Percentiles rank a stretch among this genome's conserved stretches.
Evolutionary conservation across 1,284 basidiomycete genomes (phyloP).

Genomic region (Coniferiporia sulphurascens): DNA sequence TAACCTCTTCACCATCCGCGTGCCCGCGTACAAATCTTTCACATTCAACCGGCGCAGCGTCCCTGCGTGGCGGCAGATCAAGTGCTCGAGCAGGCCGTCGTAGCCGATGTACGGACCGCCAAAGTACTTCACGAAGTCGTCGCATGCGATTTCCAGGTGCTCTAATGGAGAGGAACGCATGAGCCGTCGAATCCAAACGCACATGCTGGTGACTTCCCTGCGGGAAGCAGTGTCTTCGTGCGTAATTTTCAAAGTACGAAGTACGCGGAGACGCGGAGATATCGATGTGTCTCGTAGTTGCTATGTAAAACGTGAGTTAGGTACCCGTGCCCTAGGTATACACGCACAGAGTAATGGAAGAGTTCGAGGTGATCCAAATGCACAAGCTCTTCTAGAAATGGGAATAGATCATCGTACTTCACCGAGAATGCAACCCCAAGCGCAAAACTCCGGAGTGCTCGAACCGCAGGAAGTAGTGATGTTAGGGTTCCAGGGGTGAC

Average conservation of each 20-base stretch:
- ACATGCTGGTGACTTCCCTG: constrained; percentile 4
- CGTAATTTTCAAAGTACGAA: constrained; percentile 2
- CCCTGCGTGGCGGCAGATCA: not conserved
- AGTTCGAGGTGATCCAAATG: constrained; percentile 4
- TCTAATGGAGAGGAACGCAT: not conserved
- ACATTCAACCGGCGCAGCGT: constrained; percentile 4
- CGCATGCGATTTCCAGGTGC: constrained; percentile 7
- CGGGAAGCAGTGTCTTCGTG: constrained; percentile 2
- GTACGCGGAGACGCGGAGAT: not conserved
- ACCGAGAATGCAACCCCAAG: constrained; percentile 9
- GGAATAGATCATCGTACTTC: constrained; percentile 13
- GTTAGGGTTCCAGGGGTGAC: constrained; percentile 11
- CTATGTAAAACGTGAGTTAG: not conserved
- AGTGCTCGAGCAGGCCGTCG: constrained; percentile 8
- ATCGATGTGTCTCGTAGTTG: not conserved
- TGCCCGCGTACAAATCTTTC: not conserved
- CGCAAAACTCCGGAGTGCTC: constrained; percentile 1
- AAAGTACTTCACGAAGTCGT: not conserved
- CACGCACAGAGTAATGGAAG: constrained; percentile 11
- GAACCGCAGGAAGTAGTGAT: constrained; percentile 1
- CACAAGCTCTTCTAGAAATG: constrained; percentile 3
- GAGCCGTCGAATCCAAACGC: constrained; percentile 5
- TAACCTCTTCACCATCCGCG: not conserved
- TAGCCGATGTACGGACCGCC: constrained; percentile 5
- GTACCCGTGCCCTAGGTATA: not conserved